These are phyloP conservation scores for Priceomyces carsonii DNA, from an alignment of 805 yeast genomes.

Conservation along the genomic window DNA sequence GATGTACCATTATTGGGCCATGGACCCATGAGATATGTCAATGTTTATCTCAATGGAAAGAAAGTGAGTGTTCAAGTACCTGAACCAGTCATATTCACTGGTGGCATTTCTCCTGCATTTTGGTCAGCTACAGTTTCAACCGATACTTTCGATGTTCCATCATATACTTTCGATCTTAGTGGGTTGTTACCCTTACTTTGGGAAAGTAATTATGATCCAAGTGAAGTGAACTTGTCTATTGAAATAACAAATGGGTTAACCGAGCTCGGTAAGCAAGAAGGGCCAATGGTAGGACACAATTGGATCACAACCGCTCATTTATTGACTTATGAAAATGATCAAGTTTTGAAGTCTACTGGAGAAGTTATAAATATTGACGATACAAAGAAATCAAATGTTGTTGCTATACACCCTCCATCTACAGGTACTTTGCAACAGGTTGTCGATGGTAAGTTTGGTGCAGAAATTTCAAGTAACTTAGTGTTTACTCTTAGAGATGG, in stretches of 20 bases:
- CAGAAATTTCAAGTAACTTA: conserved; percentile 34
- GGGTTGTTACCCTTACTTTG: conserved; percentile 70
- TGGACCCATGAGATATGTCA: conserved; percentile 71
- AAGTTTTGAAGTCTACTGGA: conserved; percentile 42
- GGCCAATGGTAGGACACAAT: conserved; percentile 41
- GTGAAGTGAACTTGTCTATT: conserved; percentile 20
- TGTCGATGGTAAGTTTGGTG: conserved; percentile 33
- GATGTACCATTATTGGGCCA: conserved; percentile 53
- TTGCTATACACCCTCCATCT: conserved; percentile 40
- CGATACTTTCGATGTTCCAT: conserved; percentile 70
- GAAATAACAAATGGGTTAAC: conserved; percentile 55
- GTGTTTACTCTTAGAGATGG: conserved; percentile 41
- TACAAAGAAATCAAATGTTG: conserved; percentile 22
- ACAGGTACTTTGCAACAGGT: conserved; percentile 38
- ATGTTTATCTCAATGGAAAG: conserved; percentile 58
- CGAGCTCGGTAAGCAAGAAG: conserved; percentile 23
- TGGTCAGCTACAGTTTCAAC: conserved; percentile 82
- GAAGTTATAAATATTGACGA: conserved; percentile 26
- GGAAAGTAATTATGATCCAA: conserved; percentile 25
- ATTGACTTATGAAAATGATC: conserved; percentile 51
- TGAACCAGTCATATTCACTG: conserved; percentile 74
- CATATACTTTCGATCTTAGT: conserved; percentile 70
- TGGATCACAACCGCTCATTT: conserved; percentile 64
- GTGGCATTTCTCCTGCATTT: conserved; percentile 76
- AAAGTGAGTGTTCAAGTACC: conserved; percentile 67